Evolutionary conservation across 2,329 filamentous ascomycete genomes (phyloP), one percentile per base, ranked within the genome.

Genomic region (Sarocladium kiliense): DNA sequence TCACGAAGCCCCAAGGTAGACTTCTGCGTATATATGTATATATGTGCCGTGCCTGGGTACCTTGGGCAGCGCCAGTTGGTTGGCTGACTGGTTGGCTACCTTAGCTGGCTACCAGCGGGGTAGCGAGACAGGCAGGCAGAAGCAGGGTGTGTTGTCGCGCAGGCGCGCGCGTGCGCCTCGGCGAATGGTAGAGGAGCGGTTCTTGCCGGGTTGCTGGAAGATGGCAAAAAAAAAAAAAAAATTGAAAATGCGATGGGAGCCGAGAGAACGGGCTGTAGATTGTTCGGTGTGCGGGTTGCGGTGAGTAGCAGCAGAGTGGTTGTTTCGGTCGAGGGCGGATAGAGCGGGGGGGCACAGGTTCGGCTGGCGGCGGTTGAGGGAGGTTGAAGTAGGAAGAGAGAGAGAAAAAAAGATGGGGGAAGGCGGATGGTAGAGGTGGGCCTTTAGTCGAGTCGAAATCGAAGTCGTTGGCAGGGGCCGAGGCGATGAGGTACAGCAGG

Each of bases 281-380:
- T 5, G 18, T n/a, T 39, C 36, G 44, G 44, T 21, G 21, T 47
- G 11, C 19, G n/a, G 21, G 39, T 23, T 23, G 14, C 39, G 39
- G 39, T 44, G 39, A 18, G 39, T 11, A 9, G 39, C 23, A 21
- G 39, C 39, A 44, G 39, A 21, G 47, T 32, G 26, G 30, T 7
- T n/a, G n/a, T 5, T 19, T 32, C 30, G 47, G 47, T 34, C 27
- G 18, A 51, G n/a, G 41, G 47, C 44, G 44, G 44, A 49, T 49
- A 49, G 44, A 27, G 44, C 27, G 30, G 47, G 47, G 47, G 47
- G 47, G 18, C 21, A 21, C 16, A 41, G 19, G 56, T 63, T 67
- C 68, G 68, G 69, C 66, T 71, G 65, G 69, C 64, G 60, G 65
- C 69, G 68, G 69, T 63, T 68, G 59, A 59, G 59, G 53, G 61